These are phyloP conservation scores for Pestalotiopsis sp. DNA, from an alignment of 2,329 filamentous ascomycete genomes.

Conservation along the genomic window DNA sequence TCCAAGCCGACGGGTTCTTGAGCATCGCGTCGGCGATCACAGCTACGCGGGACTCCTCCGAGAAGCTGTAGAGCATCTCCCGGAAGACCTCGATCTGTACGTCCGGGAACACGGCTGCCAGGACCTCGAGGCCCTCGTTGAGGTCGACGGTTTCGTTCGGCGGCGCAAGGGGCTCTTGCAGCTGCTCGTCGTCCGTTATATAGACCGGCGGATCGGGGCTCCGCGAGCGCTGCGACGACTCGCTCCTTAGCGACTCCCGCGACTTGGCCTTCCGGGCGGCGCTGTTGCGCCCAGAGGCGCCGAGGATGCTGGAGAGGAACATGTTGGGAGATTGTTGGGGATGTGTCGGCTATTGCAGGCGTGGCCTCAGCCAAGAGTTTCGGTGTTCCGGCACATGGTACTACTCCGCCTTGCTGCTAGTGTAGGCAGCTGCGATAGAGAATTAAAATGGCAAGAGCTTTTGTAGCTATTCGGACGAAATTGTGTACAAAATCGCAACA, in stretches of 20 bases:
- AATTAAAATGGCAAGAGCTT: neutral
- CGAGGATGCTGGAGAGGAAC: slow-evolving; percentile 7
- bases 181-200: slow-evolving; percentile 58
- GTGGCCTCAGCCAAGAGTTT: slow-evolving; percentile 4
- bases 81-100: slow-evolving; percentile 82
- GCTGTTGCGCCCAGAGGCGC: slow-evolving; percentile 6
- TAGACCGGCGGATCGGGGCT: slow-evolving; percentile 38
- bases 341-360: neutral
- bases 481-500: neutral
- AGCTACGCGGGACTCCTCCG: slow-evolving; percentile 74
- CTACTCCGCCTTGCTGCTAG: neutral
- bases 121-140: slow-evolving; percentile 68
- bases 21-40: slow-evolving; percentile 77
- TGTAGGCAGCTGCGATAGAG: neutral
- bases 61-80: slow-evolving; percentile 76
- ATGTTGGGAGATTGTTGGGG: neutral
- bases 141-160: slow-evolving; percentile 67
- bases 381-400: neutral
- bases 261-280: neutral
- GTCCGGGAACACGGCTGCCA: slow-evolving; percentile 76
- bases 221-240: slow-evolving; percentile 19
- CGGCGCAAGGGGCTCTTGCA: slow-evolving; percentile 45
- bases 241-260: slow-evolving; percentile 10
- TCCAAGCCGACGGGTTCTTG: slow-evolving; percentile 70
- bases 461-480: neutral